Conservation (phyloP, 2,329 filamentous ascomycete species). For the Fonsecaea monophora region DNA sequence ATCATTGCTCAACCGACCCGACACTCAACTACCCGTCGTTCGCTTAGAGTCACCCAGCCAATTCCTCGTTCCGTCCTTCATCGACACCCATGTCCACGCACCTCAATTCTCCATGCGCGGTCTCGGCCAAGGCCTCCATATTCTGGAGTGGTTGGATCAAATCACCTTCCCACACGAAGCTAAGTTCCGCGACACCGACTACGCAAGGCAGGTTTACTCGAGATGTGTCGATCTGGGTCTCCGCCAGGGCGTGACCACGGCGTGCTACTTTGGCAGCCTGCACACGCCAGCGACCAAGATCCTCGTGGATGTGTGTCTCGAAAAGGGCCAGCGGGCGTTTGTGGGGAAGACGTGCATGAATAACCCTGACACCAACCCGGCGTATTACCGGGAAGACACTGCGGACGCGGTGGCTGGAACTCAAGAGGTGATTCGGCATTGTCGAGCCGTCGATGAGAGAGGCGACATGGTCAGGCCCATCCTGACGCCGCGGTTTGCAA, state of each 20-base stretch:
- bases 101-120: conserved; percentile 61
- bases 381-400: conserved; percentile 43
- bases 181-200: conserved; percentile 61
- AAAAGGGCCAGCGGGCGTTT: conserved; percentile 64
- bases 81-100: conserved; percentile 74
- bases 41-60: conserved; percentile 46
- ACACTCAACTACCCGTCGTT: background rate
- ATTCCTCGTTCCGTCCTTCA: conserved; percentile 66
- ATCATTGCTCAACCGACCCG: conserved; percentile 9
- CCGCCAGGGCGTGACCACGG: conserved; percentile 67
- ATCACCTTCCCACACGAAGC: conserved; percentile 71
- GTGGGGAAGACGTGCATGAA: conserved; percentile 70
- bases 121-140: conserved; percentile 49
- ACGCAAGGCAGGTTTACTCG: conserved; percentile 62
- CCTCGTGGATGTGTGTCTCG: conserved; percentile 61
- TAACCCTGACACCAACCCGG: conserved; percentile 49
- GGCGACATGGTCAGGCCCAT: conserved; percentile 55
- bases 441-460: conserved; percentile 53
- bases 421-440: conserved; percentile 47
- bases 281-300: conserved; percentile 64
- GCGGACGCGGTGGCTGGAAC: conserved; percentile 37
- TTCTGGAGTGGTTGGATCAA: conserved; percentile 68
- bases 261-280: conserved; percentile 65
- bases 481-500: conserved; percentile 64
- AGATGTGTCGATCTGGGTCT: conserved; percentile 64